These are phyloP conservation scores for Microbotryum lychnidis-dioicae DNA, from an alignment of 1,284 basidiomycete species.

Conservation along the genomic window DNA sequence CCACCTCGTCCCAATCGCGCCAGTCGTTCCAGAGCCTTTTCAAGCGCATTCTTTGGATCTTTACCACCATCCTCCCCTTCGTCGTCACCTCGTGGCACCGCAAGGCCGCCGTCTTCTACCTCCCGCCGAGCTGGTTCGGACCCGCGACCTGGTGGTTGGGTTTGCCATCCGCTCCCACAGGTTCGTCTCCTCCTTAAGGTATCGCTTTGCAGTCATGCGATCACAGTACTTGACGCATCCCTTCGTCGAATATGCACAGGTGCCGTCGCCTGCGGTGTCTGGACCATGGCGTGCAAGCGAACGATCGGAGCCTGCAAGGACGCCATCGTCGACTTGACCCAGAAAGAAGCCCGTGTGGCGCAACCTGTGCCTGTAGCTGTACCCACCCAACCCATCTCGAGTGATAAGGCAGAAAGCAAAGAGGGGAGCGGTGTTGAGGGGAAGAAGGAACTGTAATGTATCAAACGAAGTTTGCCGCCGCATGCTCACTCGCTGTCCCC, in stretches of 20 bases:
- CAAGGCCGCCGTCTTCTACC: slow-evolving; percentile 76
- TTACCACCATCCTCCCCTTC: slow-evolving; percentile 76
- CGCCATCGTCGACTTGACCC: slow-evolving; percentile 52
- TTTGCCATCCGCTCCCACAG: slow-evolving; percentile 69
- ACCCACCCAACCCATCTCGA: slow-evolving; percentile 5
- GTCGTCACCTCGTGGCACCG: slow-evolving; percentile 81
- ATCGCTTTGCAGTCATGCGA: not conserved
- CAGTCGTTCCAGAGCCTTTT: slow-evolving; percentile 65
- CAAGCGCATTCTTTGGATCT: slow-evolving; percentile 62
- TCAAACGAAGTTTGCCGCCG: too few relatives aligned
- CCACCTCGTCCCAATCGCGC: slow-evolving; percentile 56
- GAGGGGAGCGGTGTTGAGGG: too few relatives aligned
- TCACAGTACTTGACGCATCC: not conserved
- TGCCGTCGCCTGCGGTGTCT: slow-evolving; percentile 76
- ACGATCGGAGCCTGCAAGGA: slow-evolving; percentile 63
- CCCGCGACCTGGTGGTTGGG: slow-evolving; percentile 70
- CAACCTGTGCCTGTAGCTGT: slow-evolving; percentile 19
- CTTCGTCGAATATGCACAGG: slow-evolving; percentile 46
- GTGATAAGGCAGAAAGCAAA: too few relatives aligned
- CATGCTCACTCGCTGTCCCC: too few relatives aligned
- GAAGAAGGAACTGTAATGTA: too few relatives aligned
- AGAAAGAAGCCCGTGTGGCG: slow-evolving; percentile 1
- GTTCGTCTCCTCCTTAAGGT: slow-evolving; percentile 40
- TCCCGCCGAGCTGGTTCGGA: slow-evolving; percentile 79
- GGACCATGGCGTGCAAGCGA: slow-evolving; percentile 80